A percentile compares a stretch with the other conserved stretches of the same genome.
phyloP scores from a whole-genome alignment of 305 asterid species.

The Fraxinus baroniana region DNA sequence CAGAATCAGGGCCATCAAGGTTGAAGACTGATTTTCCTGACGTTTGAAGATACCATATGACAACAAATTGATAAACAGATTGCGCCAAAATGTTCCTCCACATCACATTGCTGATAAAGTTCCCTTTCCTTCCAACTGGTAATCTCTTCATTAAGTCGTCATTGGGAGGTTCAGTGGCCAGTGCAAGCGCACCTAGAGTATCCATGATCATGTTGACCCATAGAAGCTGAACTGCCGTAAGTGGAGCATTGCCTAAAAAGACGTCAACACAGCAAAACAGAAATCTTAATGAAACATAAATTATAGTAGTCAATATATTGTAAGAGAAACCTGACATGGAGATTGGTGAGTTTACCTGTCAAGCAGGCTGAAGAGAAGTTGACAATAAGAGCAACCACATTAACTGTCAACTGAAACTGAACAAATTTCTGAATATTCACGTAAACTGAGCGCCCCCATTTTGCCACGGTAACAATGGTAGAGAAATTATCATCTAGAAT shows the following conservation, averaged over 20 bases:
- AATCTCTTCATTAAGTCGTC: slow-evolving; percentile 69
- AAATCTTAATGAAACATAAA: neutral
- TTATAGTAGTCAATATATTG: neutral
- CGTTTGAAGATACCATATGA: slow-evolving; percentile 89
- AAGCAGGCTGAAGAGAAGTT: slow-evolving; percentile 95
- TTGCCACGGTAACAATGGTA: slow-evolving; percentile 91
- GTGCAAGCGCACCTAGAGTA: slow-evolving; percentile 92
- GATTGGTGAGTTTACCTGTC: slow-evolving; percentile 53
- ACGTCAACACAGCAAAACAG: slow-evolving; percentile 1
- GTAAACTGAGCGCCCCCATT: slow-evolving; percentile 95
- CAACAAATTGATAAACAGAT: slow-evolving; percentile 75
- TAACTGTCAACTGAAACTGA: slow-evolving; percentile 90
- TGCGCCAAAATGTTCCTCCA: slow-evolving; percentile 94
- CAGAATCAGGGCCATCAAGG: slow-evolving; percentile 67
- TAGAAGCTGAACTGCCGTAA: slow-evolving; percentile 92
- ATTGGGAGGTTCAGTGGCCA: slow-evolving; percentile 94
- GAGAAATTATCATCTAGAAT: slow-evolving; percentile 92
- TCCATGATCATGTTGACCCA: slow-evolving; percentile 99
- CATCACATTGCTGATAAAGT: slow-evolving; percentile 85
- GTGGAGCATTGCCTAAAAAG: slow-evolving; percentile 75
- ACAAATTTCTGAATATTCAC: slow-evolving; percentile 88
- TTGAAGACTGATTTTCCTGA: slow-evolving; percentile 62
- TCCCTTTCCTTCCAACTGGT: slow-evolving; percentile 90
- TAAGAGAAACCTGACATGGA: neutral
- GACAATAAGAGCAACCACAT: slow-evolving; percentile 89